phyloP scores from a whole-genome alignment of 495 filamentous ascomycete species.

The Annulohypoxylon nitens region DNA sequence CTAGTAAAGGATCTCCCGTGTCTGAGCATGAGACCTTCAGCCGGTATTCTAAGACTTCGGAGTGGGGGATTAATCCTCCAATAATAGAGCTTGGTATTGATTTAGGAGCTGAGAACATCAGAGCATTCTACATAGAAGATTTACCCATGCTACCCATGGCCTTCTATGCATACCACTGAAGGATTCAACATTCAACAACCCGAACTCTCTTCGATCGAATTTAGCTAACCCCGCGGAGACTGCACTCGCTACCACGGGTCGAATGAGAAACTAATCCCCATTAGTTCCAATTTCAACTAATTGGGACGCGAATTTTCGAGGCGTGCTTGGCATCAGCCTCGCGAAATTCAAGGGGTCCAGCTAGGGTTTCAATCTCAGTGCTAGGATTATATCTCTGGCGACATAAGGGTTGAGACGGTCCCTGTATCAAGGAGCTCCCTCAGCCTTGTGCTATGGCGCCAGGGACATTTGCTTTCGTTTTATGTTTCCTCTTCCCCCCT shows the following conservation, averaged over 20 bases:
- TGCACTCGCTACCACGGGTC: conserved; percentile 28
- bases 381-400: conserved; percentile 21
- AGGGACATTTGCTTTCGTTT: conserved; percentile 30
- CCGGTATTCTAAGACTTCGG: conserved; percentile 21
- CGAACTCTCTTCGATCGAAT: conserved; percentile 8
- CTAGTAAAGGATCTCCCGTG: conserved; percentile 21
- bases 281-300: conserved; percentile 27
- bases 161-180: conserved; percentile 29
- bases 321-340: conserved; percentile 47
- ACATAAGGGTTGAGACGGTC: conserved; percentile 49
- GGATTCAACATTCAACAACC: conserved; percentile 43
- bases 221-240: conserved; percentile 33
- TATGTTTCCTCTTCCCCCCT: conserved; percentile 31
- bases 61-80: conserved; percentile 20
- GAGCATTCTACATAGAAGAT: conserved; percentile 19
- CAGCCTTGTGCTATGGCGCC: conserved; percentile 44
- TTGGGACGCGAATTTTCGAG: conserved; percentile 27
- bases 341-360: conserved; percentile 42
- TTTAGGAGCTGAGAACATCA: conserved; percentile 28
- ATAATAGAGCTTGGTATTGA: conserved; percentile 16
- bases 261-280: conserved; percentile 23
- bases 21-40: conserved; percentile 26
- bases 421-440: conserved; percentile 53
- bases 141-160: conserved; percentile 12
- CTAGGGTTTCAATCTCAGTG: conserved; percentile 32